Conservation (phyloP, 345 rosid genomes). For the Anastatica hierochuntica region DNA sequence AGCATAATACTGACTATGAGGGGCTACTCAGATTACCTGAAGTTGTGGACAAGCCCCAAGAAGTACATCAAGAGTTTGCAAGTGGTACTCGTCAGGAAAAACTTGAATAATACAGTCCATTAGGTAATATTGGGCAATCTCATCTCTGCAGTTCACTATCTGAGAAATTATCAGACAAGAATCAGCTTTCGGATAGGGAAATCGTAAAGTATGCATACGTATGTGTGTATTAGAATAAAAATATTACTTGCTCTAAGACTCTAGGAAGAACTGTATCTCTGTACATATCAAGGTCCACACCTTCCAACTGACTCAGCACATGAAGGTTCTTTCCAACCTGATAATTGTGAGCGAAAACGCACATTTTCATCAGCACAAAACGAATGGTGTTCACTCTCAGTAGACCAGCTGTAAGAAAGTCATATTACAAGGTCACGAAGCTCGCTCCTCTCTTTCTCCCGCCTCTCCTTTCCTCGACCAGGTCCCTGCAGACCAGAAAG, state of each 20-base stretch:
- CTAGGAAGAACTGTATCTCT: slow-evolving; percentile 92
- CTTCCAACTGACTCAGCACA: slow-evolving; percentile 96
- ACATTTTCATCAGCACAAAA: slow-evolving; percentile 27
- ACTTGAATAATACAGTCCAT: slow-evolving; percentile 99
- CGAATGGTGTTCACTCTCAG: slow-evolving; percentile 28
- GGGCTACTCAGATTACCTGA: slow-evolving; percentile 46
- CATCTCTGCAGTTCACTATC: slow-evolving; percentile 98
- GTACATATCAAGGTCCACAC: slow-evolving; percentile 92
- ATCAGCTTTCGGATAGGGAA: background rate
- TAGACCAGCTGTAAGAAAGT: slow-evolving; percentile 36
- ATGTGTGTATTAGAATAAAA: background rate
- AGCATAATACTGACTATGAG: background rate
- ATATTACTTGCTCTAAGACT: slow-evolving; percentile 82
- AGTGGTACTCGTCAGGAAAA: slow-evolving; percentile 97
- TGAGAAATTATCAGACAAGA: slow-evolving; percentile 28
- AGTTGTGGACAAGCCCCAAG: slow-evolving; percentile 95
- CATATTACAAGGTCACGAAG: slow-evolving; percentile 98
- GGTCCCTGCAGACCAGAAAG: slow-evolving; percentile 99
- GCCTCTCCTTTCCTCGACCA: slow-evolving; percentile 94
- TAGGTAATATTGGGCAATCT: slow-evolving; percentile 82
- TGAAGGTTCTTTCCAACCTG: slow-evolving; percentile 99
- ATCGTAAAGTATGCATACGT: slow-evolving; percentile 8
- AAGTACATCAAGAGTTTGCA: slow-evolving; percentile 92
- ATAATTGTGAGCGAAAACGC: slow-evolving; percentile 23
- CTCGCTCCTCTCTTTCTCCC: slow-evolving; percentile 99